Base-by-base conservation (phyloP, 371 early-diverging fungal species). In the Mortierella sp. region DNA sequence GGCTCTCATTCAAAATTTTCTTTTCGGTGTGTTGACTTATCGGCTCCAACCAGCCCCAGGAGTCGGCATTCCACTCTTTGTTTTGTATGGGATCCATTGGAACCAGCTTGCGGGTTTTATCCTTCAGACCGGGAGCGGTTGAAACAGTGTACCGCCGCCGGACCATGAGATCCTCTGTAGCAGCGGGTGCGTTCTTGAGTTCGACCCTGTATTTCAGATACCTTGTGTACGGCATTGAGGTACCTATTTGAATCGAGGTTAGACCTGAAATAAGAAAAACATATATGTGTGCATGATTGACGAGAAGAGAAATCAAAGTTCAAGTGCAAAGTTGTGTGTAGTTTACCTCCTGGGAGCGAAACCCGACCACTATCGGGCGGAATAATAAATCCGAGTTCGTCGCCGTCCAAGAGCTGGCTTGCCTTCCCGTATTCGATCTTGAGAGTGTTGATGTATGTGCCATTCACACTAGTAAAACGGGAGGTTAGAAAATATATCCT, bases 381-480 rank as follows among this genome's bases (percentile, higher is more conserved):
- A 1, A 68, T 61, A 24, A 75, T 29, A 14, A 79, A 9, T 6
- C 75, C 74, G 19, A 79, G 44, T 13, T 64, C 71, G 44, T 79
- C 79, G 4, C 79, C 79, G 40, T 55, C 40, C 34, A 79, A 22
- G 4, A 79, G 13, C 37, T 79, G 79, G 1, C 0, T 13, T 22
- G 68, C 71, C 34, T 24, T 67, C 3, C 39, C 41, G 10, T 6
- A 4, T 5, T 34, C 71, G 37, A 79, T 45, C 68, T 67, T 74
- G 31, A 64, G 7, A 2, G 31, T 37, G 50, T 79, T 79, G 55
- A 79, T 55, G 13, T 67, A 75, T 31, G 79, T 71, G 0, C 79
- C 75, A 16, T 71, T 79, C 14, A 5, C 2, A 37, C 79, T 78
- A 66, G 6, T 13, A 43, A 55, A 29, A 7, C 2, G 37, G 24